These are phyloP conservation scores for Yarrowia sp. DNA, from an alignment of 805 yeast genomes.

Conservation along the genomic window DNA sequence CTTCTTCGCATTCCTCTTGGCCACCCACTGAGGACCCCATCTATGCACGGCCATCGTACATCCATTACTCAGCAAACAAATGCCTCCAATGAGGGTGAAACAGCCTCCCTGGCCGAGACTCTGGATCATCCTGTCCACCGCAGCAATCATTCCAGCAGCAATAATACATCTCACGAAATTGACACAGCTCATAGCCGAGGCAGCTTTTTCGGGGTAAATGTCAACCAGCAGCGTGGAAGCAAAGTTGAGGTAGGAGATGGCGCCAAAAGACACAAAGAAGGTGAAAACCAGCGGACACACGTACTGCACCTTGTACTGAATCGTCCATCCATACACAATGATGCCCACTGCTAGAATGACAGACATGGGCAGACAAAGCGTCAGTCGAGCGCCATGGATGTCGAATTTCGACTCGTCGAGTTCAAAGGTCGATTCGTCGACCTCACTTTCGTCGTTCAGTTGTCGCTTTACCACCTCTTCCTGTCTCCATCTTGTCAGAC, in stretches of 20 bases:
- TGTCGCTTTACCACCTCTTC: slow-evolving; percentile 40
- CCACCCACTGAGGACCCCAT: slow-evolving; percentile 38
- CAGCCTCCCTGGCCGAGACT: slow-evolving; percentile 75
- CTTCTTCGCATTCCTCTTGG: slow-evolving; percentile 3
- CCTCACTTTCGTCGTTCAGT: neutral
- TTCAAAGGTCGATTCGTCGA: neutral
- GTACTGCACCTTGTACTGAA: slow-evolving; percentile 56
- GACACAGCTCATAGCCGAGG: slow-evolving; percentile 75
- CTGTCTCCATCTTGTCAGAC: slow-evolving; percentile 41
- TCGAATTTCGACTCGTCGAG: slow-evolving; percentile 56
- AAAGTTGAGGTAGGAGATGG: slow-evolving; percentile 53
- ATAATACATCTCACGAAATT: slow-evolving; percentile 76
- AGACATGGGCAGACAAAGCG: slow-evolving; percentile 56
- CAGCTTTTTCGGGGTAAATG: slow-evolving; percentile 69
- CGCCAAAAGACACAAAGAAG: slow-evolving; percentile 62
- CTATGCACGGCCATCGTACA: slow-evolving; percentile 16
- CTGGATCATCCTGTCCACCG: slow-evolving; percentile 64
- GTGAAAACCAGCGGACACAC: slow-evolving; percentile 65
- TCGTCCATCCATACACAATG: slow-evolving; percentile 76
- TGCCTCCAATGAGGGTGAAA: slow-evolving; percentile 70
- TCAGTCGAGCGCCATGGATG: slow-evolving; percentile 61
- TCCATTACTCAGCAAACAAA: slow-evolving; percentile 42
- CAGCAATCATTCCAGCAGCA: slow-evolving; percentile 75
- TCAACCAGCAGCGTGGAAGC: slow-evolving; percentile 74
- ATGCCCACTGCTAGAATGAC: slow-evolving; percentile 53